Evolutionary conservation across 2,329 filamentous ascomycete species (phyloP), one percentile per base, ranked within the genome.

Genomic region (Botrytis medusae): DNA sequence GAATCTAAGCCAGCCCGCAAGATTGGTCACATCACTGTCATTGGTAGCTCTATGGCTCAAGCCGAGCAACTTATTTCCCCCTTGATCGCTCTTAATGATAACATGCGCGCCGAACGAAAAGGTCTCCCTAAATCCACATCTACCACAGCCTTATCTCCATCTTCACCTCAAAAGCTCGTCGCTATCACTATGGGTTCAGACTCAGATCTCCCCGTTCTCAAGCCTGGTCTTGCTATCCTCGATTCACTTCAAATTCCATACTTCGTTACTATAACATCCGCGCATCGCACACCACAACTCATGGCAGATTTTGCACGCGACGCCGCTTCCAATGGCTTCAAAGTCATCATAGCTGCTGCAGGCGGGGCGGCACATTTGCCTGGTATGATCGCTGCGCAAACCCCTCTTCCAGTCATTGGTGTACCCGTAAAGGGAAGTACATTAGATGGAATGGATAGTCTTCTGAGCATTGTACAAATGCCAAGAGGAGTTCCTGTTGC

Each of bases 1-100:
- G 89, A 89, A 64, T 92, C 94, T 40, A 93, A 94, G 78, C 93
- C 93, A 7, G 92, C 93, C 48, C 91, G 96, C 63, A 99, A 98
- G 83, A 98, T 98, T 84, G 95, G 95, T 18, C 96, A 99, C 82
- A 89, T 99, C 77, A 98, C 95, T 0, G 84, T 97, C 54, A 92
- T 93, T 2, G 90, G 90, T 1, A 62, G 70, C n/a, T 90, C 88
- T 0, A 89, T 95, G 80, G 84, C 87, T 54, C 87, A 91, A 78
- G 90, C 92, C n/a, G 89, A 92, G 80, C 85, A 87, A 25, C 87
- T 91, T 22, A 88, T 92, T 54, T 89, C 92, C 69, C 90, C 90
- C 4, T 87, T 98, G 34, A 89, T 97, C 74, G 84, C 90, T 62
- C 83, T 88, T 69, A 88, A 89, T 37, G 88, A 92, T 77, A 79